Base-by-base conservation (phyloP, 2,329 filamentous ascomycete species). In the Penicillium sp. region DNA sequence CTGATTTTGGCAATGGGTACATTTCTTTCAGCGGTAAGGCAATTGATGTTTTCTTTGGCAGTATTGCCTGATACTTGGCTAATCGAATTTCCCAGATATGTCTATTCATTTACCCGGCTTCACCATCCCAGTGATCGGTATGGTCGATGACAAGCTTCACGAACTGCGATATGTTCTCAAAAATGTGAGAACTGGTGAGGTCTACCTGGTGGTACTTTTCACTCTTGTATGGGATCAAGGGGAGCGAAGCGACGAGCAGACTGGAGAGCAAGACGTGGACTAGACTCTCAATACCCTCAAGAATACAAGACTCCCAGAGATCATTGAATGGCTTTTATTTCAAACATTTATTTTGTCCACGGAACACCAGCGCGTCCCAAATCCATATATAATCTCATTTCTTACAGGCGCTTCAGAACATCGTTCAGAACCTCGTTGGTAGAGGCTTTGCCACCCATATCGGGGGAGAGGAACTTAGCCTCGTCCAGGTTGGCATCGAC, bases 121-220 rank as follows among this genome's bases (percentile, higher is more conserved):
- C 47, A 58, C 54, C 13, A 57, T 73, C 37, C 70, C 69, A 49
- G 63, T 73, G 41, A 58, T 65, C 33, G 65, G 70, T 41, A 73
- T 74, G 49, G 70, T 77, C n/a, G 68, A 75, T 64, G 81, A 84
- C 68, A 89, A 89, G 79, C 88, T 89, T 78, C 90, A 95, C 75
- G 81, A 86, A 61, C 83, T 95, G 75, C 92, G 92, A 82, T 97
- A 97, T 74, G 90, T 95, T 52, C 81, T 97, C 67, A 93, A 92
- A 68, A 89, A 97, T 72, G 84, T 84, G 54, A 73, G 79, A 18
- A 93, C 89, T 0, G 83, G 83, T 41, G 82, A 89, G 27, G 81
- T 90, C 13, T 90, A 96, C 62, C 84, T 96, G 24, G 90, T 93
- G 39, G 79, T 97, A 13, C 74, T 91, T 4, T 93, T 97, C 69